phyloP scores from a whole-genome alignment of 2,329 filamentous ascomycete genomes.

The Venturia nashicola region DNA sequence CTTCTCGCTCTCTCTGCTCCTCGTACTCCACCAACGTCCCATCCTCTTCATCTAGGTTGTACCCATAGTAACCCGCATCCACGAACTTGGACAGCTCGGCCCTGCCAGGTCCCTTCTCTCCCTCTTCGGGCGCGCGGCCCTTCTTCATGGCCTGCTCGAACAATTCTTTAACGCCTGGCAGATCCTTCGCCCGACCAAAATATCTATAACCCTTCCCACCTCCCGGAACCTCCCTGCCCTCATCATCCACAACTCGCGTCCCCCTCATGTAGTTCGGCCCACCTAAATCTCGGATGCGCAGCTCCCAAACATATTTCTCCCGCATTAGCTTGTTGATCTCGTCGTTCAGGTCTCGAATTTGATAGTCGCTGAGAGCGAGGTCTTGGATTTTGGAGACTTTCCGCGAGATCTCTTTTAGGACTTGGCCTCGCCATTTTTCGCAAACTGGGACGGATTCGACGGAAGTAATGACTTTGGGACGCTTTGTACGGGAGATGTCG shows the following conservation, averaged over 20 bases:
- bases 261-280: slow-evolving; percentile 90
- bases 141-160: slow-evolving; percentile 65
- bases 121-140: slow-evolving; percentile 27
- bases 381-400: slow-evolving; percentile 97
- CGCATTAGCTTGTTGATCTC: slow-evolving; percentile 99
- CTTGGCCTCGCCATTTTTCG: slow-evolving; percentile 97
- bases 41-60: slow-evolving; percentile 85
- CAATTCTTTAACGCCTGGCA: slow-evolving; percentile 92
- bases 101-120: slow-evolving; percentile 52
- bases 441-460: slow-evolving; percentile 73
- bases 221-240: slow-evolving; percentile 42
- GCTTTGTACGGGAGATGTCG: slow-evolving; percentile 77
- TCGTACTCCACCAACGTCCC: slow-evolving; percentile 71
- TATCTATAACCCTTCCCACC: slow-evolving; percentile 78
- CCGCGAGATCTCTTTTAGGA: slow-evolving; percentile 91
- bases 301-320: slow-evolving; percentile 98
- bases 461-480: slow-evolving; percentile 82
- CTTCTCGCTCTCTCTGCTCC: slow-evolving; percentile 69
- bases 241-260: slow-evolving; percentile 42
- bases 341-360: slow-evolving; percentile 95
- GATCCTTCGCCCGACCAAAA: slow-evolving; percentile 77
- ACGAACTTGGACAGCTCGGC: slow-evolving; percentile 64
- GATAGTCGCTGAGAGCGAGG: slow-evolving; percentile 79
- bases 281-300: slow-evolving; percentile 89
- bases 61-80: slow-evolving; percentile 92